Base-by-base conservation (phyloP, 345 rosid species). In the Melaleuca alternifolia region DNA sequence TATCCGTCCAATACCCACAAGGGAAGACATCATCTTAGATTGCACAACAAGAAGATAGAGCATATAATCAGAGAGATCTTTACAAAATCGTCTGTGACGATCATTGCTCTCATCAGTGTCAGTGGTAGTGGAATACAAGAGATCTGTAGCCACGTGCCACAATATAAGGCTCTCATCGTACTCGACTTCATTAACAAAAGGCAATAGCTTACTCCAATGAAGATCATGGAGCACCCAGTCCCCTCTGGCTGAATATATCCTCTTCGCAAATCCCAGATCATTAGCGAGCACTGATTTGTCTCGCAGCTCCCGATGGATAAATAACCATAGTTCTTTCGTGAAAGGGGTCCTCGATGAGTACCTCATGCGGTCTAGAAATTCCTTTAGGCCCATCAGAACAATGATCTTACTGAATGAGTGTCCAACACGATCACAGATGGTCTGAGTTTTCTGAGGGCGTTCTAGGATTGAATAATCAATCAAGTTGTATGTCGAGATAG, bases 71-170 rank as follows among this genome's bases (percentile, higher is more conserved):
- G 88, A 84, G 62, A 87, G 59, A 14, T 23, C 18, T 51, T 87
- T 87, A 65, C 41, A 24, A 51, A 61, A 83, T 16, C 50, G 23
- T n/a, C 50, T 54, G 13, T 79, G 41, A 52, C 48, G 6, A 7
- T 65, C 50, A 6, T 52, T 23, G n/a, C 59, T n/a, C 6, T 89
- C 91, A 24, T 33, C 77, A 33, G 28, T 16, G 11, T 14, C 7
- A 15, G 11, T 30, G 46, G 79, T 18, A 18, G 46, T 48, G 65
- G 56, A 20, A 46, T 88, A 90, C 81, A 90, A 90, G 61, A 92
- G 90, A 46, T 90, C 94, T 23, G 93, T 93, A 48, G 95, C 94
- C 50, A 93, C 88, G 81, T 93, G 94, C 94, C 94, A 93, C 10
- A 91, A 83, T 6, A 93, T 91, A 62, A 93, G 81, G 92, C 93